phyloP scores from a whole-genome alignment of 768 basidiomycete species.

The Xerocomellus amylosporus region DNA sequence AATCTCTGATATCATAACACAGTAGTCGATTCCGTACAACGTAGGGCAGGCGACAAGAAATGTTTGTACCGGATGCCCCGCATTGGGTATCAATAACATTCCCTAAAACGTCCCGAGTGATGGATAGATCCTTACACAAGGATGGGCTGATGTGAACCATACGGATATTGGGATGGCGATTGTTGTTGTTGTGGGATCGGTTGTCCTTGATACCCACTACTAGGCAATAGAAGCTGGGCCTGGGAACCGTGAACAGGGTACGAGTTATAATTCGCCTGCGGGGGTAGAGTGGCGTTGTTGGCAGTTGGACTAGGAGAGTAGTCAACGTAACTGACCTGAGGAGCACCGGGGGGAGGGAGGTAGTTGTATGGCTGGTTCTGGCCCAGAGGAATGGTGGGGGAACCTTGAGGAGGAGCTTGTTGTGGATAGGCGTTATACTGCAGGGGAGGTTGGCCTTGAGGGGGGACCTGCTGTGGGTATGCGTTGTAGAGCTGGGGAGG shows the following conservation, averaged over 20 bases:
- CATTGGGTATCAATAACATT: not conserved
- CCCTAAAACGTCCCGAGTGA: not conserved
- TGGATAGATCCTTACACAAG: not conserved
- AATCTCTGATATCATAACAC: not conserved
- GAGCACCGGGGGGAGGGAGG: not conserved
- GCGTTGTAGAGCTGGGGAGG: slow-evolving; percentile 6
- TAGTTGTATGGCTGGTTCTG: slow-evolving; percentile 8
- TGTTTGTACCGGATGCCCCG: not conserved
- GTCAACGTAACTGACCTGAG: not conserved
- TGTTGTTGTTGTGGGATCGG: not conserved
- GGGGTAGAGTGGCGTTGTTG: slow-evolving; percentile 3
- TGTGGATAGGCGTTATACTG: not conserved
- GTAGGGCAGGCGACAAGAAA: not conserved
- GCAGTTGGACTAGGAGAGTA: slow-evolving; percentile 8
- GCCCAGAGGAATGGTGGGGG: not conserved
- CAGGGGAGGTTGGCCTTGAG: not conserved
- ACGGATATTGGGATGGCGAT: not conserved
- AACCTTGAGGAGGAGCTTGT: not conserved
- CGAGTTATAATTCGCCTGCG: slow-evolving; percentile 16
- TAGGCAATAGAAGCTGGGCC: slow-evolving; percentile 2
- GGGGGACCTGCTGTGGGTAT: slow-evolving; percentile 8
- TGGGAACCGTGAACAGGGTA: slow-evolving; percentile 16
- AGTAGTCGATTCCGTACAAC: not conserved
- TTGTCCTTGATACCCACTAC: slow-evolving; percentile 11
- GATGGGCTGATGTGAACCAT: not conserved